These are phyloP conservation scores for Tetradesmus obliquus DNA, from an alignment of 139 green algal genomes.

Conservation along the genomic window DNA sequence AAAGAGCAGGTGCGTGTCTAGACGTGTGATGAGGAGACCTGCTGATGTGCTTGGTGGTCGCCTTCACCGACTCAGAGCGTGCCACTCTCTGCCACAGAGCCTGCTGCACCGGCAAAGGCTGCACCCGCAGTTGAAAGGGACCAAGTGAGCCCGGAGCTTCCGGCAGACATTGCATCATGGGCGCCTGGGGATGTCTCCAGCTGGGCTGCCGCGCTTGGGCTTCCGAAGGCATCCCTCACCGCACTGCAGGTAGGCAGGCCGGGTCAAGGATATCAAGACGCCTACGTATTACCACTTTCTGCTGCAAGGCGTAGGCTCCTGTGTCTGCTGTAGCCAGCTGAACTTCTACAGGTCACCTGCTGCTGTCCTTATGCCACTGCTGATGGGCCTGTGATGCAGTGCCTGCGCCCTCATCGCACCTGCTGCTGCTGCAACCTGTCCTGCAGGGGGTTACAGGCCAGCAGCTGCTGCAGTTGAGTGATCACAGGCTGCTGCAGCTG, in stretches of 20 bases:
- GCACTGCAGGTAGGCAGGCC: slow-evolving; percentile 16
- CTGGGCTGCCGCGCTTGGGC: slow-evolving; percentile 18
- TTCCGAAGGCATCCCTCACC: slow-evolving; percentile 1
- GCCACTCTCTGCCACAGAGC: not conserved
- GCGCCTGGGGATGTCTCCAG: not conserved
- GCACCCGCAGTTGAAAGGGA: not conserved
- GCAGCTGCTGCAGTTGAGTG: slow-evolving; percentile 34
- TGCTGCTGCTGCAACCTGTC: not conserved
- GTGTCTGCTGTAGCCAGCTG: not conserved
- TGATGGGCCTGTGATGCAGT: not conserved
- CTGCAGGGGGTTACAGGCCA: slow-evolving; percentile 10
- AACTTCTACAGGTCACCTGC: not conserved
- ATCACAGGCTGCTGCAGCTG: slow-evolving; percentile 11
- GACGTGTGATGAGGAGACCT: not conserved
- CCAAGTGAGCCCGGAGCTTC: not conserved
- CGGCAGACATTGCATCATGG: slow-evolving; percentile 14
- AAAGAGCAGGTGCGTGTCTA: not conserved
- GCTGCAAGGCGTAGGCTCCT: not conserved
- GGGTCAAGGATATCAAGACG: not conserved
- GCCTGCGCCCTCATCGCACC: not conserved
- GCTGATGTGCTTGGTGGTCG: not conserved
- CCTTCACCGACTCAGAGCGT: not conserved
- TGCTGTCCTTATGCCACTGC: not conserved
- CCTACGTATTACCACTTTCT: not conserved
- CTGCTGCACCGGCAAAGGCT: not conserved